Base-by-base conservation (phyloP, 2,329 filamentous ascomycete species). In the Penicillium griseofulvum region DNA sequence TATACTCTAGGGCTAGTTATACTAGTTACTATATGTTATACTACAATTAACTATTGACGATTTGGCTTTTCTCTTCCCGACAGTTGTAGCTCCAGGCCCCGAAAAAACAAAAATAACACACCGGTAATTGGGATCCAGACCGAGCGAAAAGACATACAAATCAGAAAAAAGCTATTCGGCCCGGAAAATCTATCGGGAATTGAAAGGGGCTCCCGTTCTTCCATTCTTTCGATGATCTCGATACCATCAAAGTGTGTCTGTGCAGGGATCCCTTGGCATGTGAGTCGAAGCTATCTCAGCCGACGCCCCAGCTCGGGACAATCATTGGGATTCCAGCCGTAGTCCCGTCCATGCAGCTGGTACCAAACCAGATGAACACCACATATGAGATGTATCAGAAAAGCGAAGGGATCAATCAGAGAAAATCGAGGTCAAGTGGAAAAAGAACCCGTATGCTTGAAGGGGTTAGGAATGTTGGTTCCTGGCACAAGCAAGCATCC, bases 181-280 rank as follows among this genome's bases (percentile, higher is more conserved):
- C 48, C 48, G 48, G 48, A 17, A 16, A 31, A 33, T 31, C 28
- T 36, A 50, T 50, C 48, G 37, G 37, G 48, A 50, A 29, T 49
- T 22, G 46, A 43, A 43, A 43, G 37, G 37, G 37, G 7, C 58
- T 53, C 44, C 52, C 57, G 54, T 55, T 42, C 42, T 41, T 42
- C 47, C 47, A 49, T 49, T 42, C 47, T 49, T 49, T 48, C 33
- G 33, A 38, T 26, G n/a, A 42, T 42, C 28, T 49, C 34, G n/a
- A 48, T n/a, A 26, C 36, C 7, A 34, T 34, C 31, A 10, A 31
- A 26, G 19, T 43, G 11, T 31, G 12, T 9, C 17, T 9, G 17
- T 29, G 44, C 59, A 62, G 47, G 62, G 61, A 55, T 63, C 49
- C 60, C 61, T 63, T 62, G 61, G 61, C 59, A 63, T 62, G 60